Evolutionary conservation across 495 filamentous ascomycete genomes (phyloP), one percentile per base, ranked within the genome.

Genomic region (Sphaerosporella brunnea): DNA sequence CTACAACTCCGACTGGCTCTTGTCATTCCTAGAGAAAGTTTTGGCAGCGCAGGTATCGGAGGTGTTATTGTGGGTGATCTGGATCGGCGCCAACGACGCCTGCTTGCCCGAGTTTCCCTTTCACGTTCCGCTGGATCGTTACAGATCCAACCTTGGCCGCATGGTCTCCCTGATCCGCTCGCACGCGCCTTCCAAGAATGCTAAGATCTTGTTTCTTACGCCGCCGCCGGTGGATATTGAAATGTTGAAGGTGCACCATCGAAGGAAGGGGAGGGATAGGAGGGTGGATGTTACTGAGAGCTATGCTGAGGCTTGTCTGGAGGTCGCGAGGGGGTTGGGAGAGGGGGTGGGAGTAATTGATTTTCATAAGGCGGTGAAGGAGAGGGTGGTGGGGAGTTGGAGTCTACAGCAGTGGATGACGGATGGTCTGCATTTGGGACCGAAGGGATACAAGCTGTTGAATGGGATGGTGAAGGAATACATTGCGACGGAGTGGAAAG

Each of bases 391-490:
- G 34, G 40, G 15, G 20, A 9, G 1, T 23, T n/a, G 18, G 20
- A 5, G 13, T 40, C 36, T 38, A 10, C 1, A 26, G 26, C 34
- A 40, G 23, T 48, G 25, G 9, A 4, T 26, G n/a, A 40, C 34
- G 10, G 49, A 51, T 51, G 49, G 49, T 26, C 23, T 51, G 30
- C 49, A 51, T 51, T 47, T 51, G 19, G 49, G 30, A 4, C 26
- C 21, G 23, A 51, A 51, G 41, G 49, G 49, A 4, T 47, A 51
- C 23, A n/a, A 47, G 4, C n/a, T 51, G n/a, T 13, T 51, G 25
- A 47, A 37, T 39, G 21, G 21, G n/a, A 13, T 13, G 11, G 15
- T 51, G 18, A 36, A 5, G 37, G 15, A 24, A 8, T 11, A 36
- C 13, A 38, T 51, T 4, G 11, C 11, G 18, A 15, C 25, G 15